Conservation (phyloP, 805 yeast species). For the Kazachstania martiniae region DNA sequence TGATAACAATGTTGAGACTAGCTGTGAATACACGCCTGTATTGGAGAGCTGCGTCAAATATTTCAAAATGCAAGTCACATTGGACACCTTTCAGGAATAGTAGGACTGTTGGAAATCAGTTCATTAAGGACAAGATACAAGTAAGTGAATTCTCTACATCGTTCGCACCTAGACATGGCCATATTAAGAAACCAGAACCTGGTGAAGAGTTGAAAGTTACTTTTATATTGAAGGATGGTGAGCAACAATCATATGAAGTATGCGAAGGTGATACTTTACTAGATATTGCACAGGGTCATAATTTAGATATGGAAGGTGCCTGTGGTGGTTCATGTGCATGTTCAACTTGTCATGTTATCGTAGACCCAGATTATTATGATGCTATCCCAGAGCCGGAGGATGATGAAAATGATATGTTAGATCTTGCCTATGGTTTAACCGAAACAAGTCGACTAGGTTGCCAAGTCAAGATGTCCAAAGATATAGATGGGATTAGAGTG, state of each 20-base stretch:
- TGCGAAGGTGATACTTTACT: conserved; percentile 85
- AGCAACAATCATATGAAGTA: conserved; percentile 70
- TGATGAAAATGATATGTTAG: conserved; percentile 97
- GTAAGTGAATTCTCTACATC: too few species aligned
- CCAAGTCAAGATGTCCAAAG: conserved; percentile 81
- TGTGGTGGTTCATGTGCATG: conserved; percentile 99
- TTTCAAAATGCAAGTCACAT: too few species aligned
- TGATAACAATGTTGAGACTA: too few species aligned
- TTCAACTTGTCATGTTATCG: conserved; percentile 93
- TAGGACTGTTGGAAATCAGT: too few species aligned
- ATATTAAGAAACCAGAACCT: conserved; percentile 77
- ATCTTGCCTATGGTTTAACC: conserved; percentile 91
- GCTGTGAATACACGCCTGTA: too few species aligned
- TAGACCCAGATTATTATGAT: conserved; percentile 92
- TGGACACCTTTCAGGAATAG: too few species aligned
- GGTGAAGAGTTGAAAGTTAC: conserved; percentile 88
- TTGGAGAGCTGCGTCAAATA: too few species aligned
- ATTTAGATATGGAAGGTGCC: conserved; percentile 94
- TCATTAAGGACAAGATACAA: too few species aligned
- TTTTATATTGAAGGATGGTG: conserved; percentile 85
- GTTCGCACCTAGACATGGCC: too few species aligned
- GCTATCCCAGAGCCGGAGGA: conserved; percentile 89
- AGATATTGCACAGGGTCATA: conserved; percentile 91
- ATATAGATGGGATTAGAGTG: conserved; percentile 84
- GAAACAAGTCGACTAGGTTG: conserved; percentile 96